These are phyloP conservation scores for Ocimum tenuiflorum DNA, from an alignment of 257 asterid genomes.

Conservation along the genomic window DNA sequence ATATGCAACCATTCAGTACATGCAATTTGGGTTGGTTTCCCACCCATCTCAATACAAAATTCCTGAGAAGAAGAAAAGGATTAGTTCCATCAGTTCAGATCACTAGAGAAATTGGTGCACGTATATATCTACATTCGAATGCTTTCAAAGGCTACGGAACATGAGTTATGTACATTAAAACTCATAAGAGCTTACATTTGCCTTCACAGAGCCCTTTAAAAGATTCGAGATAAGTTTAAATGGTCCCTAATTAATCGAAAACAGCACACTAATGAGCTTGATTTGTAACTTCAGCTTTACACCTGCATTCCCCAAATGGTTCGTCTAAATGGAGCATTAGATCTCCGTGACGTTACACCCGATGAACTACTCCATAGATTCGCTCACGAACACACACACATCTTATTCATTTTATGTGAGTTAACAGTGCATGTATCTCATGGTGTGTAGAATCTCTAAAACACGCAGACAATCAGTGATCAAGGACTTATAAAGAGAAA, in stretches of 20 bases:
- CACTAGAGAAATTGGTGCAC: not conserved
- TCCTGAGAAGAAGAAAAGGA: not conserved
- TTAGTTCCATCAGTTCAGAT: not conserved
- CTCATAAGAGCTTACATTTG: not conserved
- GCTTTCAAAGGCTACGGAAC: not conserved
- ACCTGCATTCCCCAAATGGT: not conserved
- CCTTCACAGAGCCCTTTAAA: not conserved
- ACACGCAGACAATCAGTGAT: not conserved
- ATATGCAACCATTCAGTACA: not conserved
- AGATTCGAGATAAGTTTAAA: not conserved
- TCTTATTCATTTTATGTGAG: not conserved
- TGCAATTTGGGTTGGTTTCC: constrained; percentile 1
- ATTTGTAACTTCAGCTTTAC: not conserved
- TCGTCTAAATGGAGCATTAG: not conserved
- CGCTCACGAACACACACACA: not conserved
- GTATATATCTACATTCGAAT: not conserved
- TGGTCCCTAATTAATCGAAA: not conserved
- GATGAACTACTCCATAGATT: not conserved
- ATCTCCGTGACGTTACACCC: not conserved
- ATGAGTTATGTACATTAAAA: not conserved
- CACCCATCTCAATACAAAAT: not conserved
- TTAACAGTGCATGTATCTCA: not conserved
- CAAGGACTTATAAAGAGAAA: not conserved
- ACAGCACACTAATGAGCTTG: not conserved
- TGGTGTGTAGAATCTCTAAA: not conserved